A percentile compares a stretch with the other conserved stretches of the same genome.
phyloP scores from a whole-genome alignment of 2,329 filamentous ascomycete genomes.

The Venturiaceae sp. region DNA sequence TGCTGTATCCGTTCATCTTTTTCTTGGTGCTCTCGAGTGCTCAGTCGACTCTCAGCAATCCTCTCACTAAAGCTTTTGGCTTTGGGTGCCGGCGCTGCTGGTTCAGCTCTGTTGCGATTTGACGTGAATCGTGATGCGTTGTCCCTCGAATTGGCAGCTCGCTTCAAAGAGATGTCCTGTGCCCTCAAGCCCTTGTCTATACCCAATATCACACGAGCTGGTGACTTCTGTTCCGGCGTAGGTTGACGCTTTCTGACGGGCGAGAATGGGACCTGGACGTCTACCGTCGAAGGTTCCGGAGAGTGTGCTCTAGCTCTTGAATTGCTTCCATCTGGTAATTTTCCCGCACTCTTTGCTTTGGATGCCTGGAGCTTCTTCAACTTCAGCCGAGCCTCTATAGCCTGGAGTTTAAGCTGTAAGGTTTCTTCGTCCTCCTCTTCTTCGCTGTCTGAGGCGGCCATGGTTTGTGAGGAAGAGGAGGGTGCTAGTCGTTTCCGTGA shows the following conservation, averaged over 20 bases:
- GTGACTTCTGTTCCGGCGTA: slow-evolving; percentile 54
- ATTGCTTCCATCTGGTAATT: neutral
- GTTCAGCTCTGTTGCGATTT: neutral
- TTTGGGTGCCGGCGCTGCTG: neutral
- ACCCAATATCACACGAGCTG: slow-evolving; percentile 69
- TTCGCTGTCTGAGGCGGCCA: slow-evolving; percentile 31
- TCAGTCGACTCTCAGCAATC: slow-evolving; percentile 55
- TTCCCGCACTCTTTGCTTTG: slow-evolving; percentile 34
- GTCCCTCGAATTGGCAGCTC: slow-evolving; percentile 2
- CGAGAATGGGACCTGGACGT: slow-evolving; percentile 69
- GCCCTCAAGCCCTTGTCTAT: slow-evolving; percentile 83
- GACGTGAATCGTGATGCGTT: neutral
- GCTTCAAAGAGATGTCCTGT: slow-evolving; percentile 72
- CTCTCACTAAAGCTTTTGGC: slow-evolving; percentile 73
- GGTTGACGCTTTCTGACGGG: slow-evolving; percentile 43
- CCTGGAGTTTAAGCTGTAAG: slow-evolving; percentile 73
- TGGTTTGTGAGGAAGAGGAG: slow-evolving; percentile 5
- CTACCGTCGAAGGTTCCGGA: slow-evolving; percentile 13
- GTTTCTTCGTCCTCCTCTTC: slow-evolving; percentile 78
- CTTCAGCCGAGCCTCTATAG: slow-evolving; percentile 79
- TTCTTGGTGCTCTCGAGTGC: slow-evolving; percentile 31
- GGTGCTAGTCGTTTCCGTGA: slow-evolving; percentile 30
- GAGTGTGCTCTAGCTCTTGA: slow-evolving; percentile 10
- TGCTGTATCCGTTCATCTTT: slow-evolving; percentile 33
- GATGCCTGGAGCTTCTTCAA: slow-evolving; percentile 66